phyloP scores from a whole-genome alignment of 768 basidiomycete genomes.

The Pleurotus eryngii region DNA sequence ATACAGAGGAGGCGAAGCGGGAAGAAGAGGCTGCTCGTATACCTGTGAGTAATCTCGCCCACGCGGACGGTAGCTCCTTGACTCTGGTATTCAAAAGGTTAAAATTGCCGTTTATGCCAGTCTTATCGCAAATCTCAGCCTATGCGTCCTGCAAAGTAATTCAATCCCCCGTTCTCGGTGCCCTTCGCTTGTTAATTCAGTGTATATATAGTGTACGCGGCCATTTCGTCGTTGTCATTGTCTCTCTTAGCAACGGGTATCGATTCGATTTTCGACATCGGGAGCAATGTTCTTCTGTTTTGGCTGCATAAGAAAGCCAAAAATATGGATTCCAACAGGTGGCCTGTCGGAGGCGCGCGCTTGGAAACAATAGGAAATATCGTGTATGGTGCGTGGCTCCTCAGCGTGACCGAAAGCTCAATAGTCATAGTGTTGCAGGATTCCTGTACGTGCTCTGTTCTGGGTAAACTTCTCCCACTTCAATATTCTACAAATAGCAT shows the following conservation, averaged over 20 bases:
- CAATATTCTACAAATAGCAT: constrained; percentile 47
- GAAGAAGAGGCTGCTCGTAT: constrained; percentile 66
- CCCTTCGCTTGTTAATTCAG: not conserved
- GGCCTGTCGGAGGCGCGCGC: constrained; percentile 90
- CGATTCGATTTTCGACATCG: constrained; percentile 83
- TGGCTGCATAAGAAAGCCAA: constrained; percentile 74
- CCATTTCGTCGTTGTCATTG: constrained; percentile 77
- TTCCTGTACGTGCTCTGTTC: constrained; percentile 33
- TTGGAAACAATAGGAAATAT: constrained; percentile 90
- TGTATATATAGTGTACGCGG: constrained; percentile 74
- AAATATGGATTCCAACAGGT: constrained; percentile 74
- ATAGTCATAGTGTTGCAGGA: constrained; percentile 29
- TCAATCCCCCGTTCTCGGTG: not conserved
- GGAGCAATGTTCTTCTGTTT: constrained; percentile 79
- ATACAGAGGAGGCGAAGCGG: constrained; percentile 76
- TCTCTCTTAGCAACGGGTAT: constrained; percentile 88
- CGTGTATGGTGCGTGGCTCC: constrained; percentile 57
- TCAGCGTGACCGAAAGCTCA: too few species aligned
- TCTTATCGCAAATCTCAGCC: constrained; percentile 68
- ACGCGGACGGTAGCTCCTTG: not conserved
- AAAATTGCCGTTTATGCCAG: constrained; percentile 87
- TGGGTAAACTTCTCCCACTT: constrained; percentile 4
- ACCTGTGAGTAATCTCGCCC: constrained; percentile 42
- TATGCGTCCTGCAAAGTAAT: constrained; percentile 72
- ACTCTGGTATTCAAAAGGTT: constrained; percentile 44